Evolutionary conservation across 164 flowering plant genomes (phyloP), one percentile per base, ranked within the genome.

Genomic region (Dillenia turbinata): DNA sequence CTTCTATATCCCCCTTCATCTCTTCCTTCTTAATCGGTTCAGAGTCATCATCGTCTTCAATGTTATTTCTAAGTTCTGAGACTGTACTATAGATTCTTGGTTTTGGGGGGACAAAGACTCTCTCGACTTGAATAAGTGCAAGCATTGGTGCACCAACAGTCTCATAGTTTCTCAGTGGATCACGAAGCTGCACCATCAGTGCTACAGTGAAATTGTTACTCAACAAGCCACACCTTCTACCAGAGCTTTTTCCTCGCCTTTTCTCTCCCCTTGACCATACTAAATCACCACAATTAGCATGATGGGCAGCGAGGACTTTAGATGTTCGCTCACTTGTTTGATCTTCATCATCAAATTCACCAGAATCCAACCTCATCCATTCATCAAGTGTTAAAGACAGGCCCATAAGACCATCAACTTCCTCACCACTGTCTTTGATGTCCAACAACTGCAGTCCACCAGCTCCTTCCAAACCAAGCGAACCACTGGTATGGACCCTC

Each of bases 101-200:
- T 70, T 89, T 92, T 56, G 94, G 96, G 55, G 90, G 91, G 19
- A 87, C 73, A 65, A 87, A 85, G 12, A 87, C 90, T 77, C 97
- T 79, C 78, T 89, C 93, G 24, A 89, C 96, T 62, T 91, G 97
- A 69, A 94, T 77, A 44, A 94, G 82, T 52, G 97, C 68, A 70
- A 94, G 99, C 99, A 92, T 94, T 56, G 99, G 97, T 11, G 94
- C 69, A 40, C 99, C 97, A 67, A 94, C 99, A 0, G 92, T 87
- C 67, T 92, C 97, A 67, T 85, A 88, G 67, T 94, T 84, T 26
- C 97, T 75, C n/a, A 91, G 47, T 8, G 99, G 99, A 75, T 94
- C 97, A 47, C 94, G 86, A 57, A 94, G 89, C 71, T 94, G 99
- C 68, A 92, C 96, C 93, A 85, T 83, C 46, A 92, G 57, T 64